Base-by-base conservation (phyloP, 1,284 basidiomycete species). In the Heterobasidion irregulare region DNA sequence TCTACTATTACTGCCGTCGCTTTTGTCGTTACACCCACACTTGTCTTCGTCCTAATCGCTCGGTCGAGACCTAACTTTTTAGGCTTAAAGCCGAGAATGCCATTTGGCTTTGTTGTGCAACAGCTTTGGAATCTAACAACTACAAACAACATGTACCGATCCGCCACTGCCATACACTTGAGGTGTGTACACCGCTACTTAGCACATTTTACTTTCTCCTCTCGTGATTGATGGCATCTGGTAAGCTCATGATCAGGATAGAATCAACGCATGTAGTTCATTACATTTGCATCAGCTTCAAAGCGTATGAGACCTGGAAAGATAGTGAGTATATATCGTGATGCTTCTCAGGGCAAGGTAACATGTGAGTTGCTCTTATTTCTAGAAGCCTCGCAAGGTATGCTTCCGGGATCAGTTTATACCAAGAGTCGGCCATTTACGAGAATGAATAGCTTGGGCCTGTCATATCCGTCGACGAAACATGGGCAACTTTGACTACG, bases 401-500 rank as follows among this genome's bases (percentile, higher is more conserved):
- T 57, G 61, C 49, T 38, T 34, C 13, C 16, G 26, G 47, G 47
- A 19, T 15, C 18, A 13, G 26, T 26, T 26, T 2, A 34, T 33
- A 6, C 15, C 18, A 32, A 33, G 18, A 12, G 15, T 43, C 35
- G 35, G 16, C 41, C 16, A 48, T 47, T 51, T 8, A 57, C 18
- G 53, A 10, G 12, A 52, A 43, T 52, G 57, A 38, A n/a, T 19
- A 89, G 88, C 84, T 82, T 70, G 84, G 83, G 12, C 77, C 82
- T 34, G 82, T 84, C 54, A 77, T 87, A 52, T 82, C 83, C 34
- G 74, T 82, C 18, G 81, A 88, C 49, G 80, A 85, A 60, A 90
- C 83, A 50, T 94, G 93, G 91, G 66, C 76, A 18, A 79, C 82
- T 60, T 75, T 97, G 13, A 79, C 87, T 16, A 75, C 77, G 55